Evolutionary conservation across 1,139 yeast genomes (phyloP).

Genomic region (Blastobotrys petasosporus): DNA sequence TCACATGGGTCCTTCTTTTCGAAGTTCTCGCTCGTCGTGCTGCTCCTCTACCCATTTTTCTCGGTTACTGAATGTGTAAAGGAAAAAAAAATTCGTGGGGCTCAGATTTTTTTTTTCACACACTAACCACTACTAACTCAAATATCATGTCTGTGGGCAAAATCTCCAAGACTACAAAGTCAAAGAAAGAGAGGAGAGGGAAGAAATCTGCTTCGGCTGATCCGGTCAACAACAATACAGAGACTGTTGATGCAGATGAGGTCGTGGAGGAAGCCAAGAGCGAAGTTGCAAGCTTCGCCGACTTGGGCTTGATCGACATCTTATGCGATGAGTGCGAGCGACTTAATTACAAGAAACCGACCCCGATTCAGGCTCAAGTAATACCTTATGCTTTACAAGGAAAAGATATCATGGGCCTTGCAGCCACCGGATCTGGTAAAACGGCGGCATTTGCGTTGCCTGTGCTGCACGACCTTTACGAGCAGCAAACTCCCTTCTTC

Average conservation of each 20-base stretch:
- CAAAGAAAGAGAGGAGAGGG: conserved; percentile 4
- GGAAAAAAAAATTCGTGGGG: conserved; percentile 11
- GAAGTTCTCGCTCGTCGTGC: conserved; percentile 22
- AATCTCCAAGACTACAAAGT: conserved; percentile 7
- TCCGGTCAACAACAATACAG: not conserved
- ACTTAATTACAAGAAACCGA: conserved; percentile 79
- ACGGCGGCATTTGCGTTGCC: conserved; percentile 96
- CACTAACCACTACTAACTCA: not conserved
- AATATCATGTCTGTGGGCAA: conserved; percentile 3
- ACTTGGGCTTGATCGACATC: conserved; percentile 65
- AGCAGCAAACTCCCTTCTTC: conserved; percentile 79
- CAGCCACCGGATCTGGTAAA: conserved; percentile 97
- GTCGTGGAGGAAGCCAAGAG: conserved; percentile 18
- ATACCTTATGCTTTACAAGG: conserved; percentile 91
- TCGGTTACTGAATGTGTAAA: conserved; percentile 8
- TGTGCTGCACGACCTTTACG: conserved; percentile 82
- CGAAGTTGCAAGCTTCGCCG: conserved; percentile 36
- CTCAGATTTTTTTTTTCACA: conserved; percentile 6
- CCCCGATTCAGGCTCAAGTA: conserved; percentile 89
- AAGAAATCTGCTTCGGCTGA: not conserved
- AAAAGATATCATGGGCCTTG: conserved; percentile 96
- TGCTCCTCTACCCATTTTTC: conserved; percentile 13
- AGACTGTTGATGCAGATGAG: conserved; percentile 3
- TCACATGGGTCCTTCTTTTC: conserved; percentile 83
- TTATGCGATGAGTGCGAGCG: conserved; percentile 66